Conservation (phyloP, 2,329 filamentous ascomycete species). For the Cladosporium sp. region DNA sequence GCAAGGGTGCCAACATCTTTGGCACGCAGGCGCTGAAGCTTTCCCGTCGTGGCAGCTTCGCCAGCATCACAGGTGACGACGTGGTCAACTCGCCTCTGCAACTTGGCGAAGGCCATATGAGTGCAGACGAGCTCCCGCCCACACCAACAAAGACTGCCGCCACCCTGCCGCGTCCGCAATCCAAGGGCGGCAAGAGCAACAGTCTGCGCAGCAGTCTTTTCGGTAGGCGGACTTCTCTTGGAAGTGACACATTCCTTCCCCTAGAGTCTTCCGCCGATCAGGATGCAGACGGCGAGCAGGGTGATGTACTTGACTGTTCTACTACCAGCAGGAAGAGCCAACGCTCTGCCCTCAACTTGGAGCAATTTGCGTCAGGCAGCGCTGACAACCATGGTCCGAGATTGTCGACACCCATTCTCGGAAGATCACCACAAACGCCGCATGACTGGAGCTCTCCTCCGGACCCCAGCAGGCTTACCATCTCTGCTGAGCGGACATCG, state of each 20-base stretch:
- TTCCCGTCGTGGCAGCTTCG: constrained; percentile 61
- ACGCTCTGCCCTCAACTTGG: neutral
- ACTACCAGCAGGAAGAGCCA: constrained; percentile 7
- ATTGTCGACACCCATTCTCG: neutral
- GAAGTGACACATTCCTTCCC: constrained; percentile 41
- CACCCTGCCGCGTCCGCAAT: constrained; percentile 31
- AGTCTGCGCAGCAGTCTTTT: constrained; percentile 47
- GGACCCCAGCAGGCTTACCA: constrained; percentile 76
- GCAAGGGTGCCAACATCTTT: constrained; percentile 57
- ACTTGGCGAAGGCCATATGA: constrained; percentile 49
- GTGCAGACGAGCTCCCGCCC: constrained; percentile 73
- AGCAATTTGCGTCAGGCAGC: neutral
- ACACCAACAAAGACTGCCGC: constrained; percentile 75
- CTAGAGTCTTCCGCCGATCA: constrained; percentile 26
- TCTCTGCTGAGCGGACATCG: constrained; percentile 54
- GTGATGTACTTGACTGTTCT: neutral
- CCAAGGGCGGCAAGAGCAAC: constrained; percentile 44
- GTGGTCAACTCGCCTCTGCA: constrained; percentile 52
- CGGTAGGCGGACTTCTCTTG: constrained; percentile 40
- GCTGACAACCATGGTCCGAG: neutral
- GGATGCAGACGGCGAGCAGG: neutral
- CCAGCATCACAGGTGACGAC: constrained; percentile 77
- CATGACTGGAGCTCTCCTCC: constrained; percentile 66
- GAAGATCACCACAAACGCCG: constrained; percentile 56
- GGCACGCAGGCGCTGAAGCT: constrained; percentile 47